Base-by-base conservation (phyloP, 306 rosid genomes). In the Cucumis melo region DNA sequence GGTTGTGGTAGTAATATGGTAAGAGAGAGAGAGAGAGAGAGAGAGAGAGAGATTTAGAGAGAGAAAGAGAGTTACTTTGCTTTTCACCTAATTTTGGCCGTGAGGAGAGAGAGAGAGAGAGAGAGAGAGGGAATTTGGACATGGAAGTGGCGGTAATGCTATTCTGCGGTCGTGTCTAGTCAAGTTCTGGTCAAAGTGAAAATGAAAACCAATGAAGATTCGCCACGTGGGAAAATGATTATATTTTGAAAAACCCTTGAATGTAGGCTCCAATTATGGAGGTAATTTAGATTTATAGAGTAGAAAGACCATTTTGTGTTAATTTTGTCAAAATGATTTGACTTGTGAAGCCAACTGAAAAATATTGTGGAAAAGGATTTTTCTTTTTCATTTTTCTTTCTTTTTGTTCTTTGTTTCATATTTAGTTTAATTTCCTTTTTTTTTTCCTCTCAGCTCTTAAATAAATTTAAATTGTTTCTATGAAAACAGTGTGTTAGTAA, bases 1-100 rank as follows among this genome's bases (percentile, higher is more conserved):
- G 78, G 94, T 82, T 81, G 82, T 59, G 85, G 78, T 13, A 75
- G 84, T 63, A 77, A 68, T 83, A 53, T 16, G 82, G 14, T 0
- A 78, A 74, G 58, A 67, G 81, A 65, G 77, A 70, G 74, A 16
- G 56, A 50, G 54, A 14, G 55, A 79, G 81, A 77, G 81, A 63
- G 77, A 63, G 73, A 81, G 54, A 67, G 36, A 8, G 77, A 50
- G 54, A 0, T 80, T 0, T 16, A 81, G 81, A 79, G 81, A 68
- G 77, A 70, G 73, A 83, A 58, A 67, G 36, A 8, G 77, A 75
- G 82, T 78, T 81, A 82, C 80, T 64, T 84, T 82, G 87, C 91
- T 84, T 92, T 88, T 88, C 91, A 91, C 92, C 96, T 58, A 89
- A 91, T 84, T 80, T 85, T 83, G 76, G 81, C 62, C 57, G 75